Evolutionary conservation across 129 eudicot species (phyloP).

Genomic region (Ambrosia trifida): DNA sequence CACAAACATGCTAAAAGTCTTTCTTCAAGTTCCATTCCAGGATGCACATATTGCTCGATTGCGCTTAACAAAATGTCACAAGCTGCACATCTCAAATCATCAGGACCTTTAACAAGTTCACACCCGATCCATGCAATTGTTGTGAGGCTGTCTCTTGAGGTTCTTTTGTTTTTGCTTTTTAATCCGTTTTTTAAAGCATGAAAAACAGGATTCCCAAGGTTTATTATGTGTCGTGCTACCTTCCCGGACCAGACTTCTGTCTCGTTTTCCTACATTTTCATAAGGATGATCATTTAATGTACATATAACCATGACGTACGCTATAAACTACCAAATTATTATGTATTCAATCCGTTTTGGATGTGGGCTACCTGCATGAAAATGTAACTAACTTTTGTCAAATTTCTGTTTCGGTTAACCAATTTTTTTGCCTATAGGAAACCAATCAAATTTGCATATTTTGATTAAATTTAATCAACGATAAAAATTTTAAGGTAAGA

Average conservation of each 20-base stretch:
- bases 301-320: background rate
- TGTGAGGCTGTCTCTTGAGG: slow-evolving; percentile 60
- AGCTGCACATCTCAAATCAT: slow-evolving; percentile 63
- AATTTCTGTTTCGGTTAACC: background rate
- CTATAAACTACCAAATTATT: background rate
- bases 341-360: background rate
- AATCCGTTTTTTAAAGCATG: slow-evolving; percentile 64
- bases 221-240: slow-evolving; percentile 52
- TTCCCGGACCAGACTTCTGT: slow-evolving; percentile 62
- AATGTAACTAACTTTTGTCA: background rate
- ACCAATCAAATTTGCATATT: background rate
- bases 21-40: slow-evolving; percentile 81
- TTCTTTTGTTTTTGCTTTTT: slow-evolving; percentile 59
- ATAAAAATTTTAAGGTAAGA: background rate
- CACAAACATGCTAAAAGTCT: slow-evolving; percentile 79
- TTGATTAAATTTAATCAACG: background rate
- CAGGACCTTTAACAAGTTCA: slow-evolving; percentile 55
- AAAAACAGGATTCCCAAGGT: slow-evolving; percentile 52
- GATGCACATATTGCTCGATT: slow-evolving; percentile 74
- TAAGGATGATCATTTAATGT: background rate
- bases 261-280: slow-evolving; percentile 54
- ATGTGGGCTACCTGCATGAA: background rate
- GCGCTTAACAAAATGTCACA: slow-evolving; percentile 62
- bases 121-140: slow-evolving; percentile 81
- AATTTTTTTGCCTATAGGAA: background rate